Base-by-base conservation (phyloP, 345 rosid species). In the Sonneratia alba region DNA sequence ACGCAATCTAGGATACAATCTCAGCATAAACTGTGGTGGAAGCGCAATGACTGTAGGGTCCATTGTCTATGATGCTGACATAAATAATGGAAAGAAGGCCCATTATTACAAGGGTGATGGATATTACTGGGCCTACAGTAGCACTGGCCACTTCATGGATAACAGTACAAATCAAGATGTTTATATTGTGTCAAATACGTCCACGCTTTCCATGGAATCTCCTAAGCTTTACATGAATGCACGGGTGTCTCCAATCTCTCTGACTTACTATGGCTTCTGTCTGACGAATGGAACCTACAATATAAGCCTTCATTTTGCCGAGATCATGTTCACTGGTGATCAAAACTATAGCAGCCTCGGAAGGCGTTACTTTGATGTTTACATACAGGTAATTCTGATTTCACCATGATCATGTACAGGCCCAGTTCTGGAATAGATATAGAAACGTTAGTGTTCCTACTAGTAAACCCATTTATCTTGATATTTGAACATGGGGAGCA, bases 271-370 rank as follows among this genome's bases (percentile, higher is more conserved):
- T 73, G 86, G 76, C 24, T 82, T 76, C 57, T 87, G 91, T 77
- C 71, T 85, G 62, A 62, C 69, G 15, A 77, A 79, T 74, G 89
- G 86, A 36, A 80, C 43, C 72, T 83, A 86, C 77, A 53, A 81
- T 0, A 87, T 91, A 56, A 87, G 78, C 69, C 97, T 91, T 71
- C 96, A 91, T 75, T 92, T 91, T 69, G 92, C 91, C n/a, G 96
- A 92, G 80, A 88, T 86, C 34, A 72, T 77, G 81, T 85, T 88
- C 83, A 74, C 53, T 2, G 68, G 76, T 51, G 78, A 81, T 66
- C 71, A 73, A 47, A 75, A 80, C 3, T 87, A 69, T 69, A 2
- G 0, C 18, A 85, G 81, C 75, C 73, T 84, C n/a, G 96, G 97
- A 47, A 87, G 83, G 79, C 81, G 89, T 38, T 69, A 81, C 42